Evolutionary conservation across 2,329 filamentous ascomycete species (phyloP), one percentile per base, ranked within the genome.

Genomic region (Colletotrichum incanum): DNA sequence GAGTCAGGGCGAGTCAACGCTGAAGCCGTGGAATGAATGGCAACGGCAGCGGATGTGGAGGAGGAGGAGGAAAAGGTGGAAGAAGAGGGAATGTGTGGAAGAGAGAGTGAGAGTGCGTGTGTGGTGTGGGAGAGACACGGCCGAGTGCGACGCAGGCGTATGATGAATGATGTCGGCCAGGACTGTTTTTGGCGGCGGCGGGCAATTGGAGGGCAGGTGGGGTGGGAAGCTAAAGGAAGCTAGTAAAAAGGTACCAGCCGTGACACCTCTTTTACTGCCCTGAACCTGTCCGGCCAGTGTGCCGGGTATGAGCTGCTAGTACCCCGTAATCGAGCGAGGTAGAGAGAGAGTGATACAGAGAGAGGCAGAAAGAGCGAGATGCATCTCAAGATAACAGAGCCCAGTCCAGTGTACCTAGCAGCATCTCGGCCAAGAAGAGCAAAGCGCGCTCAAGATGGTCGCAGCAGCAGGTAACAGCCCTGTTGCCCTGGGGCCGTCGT

Each of bases 21-120:
- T 59, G 52, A 20, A 54, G 65, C 39, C 65, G 69, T 59, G 69
- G 69, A 72, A 72, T 72, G 69, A 72, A 60, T 72, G 69, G 31
- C 34, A 65, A 28, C 52, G 69, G 69, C 59, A 45, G 60, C 59
- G 65, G 55, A 26, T 26, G 41, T 23, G 55, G 16, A n/a, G 20
- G 64, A n/a, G 20, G 64, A 67, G 61, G 49, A 28, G 59, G 23
- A 47, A 64, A 31, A 49, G n/a, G 58, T 59, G 65, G 49, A 43
- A 41, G 31, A 68, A 14, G 39, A 37, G 28, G 26, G 28, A 58
- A 45, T n/a, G 45, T 9, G 65, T 28, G 37, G 41, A 59, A 61
- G 67, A 60, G 54, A 41, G 64, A 28, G 23, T 34, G 52, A 55
- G 67, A 37, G 49, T 59, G 56, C 20, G 52, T 55, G 52, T 23